Base-by-base conservation (phyloP, 2,329 filamentous ascomycete species). In the Venturia nashicola region DNA sequence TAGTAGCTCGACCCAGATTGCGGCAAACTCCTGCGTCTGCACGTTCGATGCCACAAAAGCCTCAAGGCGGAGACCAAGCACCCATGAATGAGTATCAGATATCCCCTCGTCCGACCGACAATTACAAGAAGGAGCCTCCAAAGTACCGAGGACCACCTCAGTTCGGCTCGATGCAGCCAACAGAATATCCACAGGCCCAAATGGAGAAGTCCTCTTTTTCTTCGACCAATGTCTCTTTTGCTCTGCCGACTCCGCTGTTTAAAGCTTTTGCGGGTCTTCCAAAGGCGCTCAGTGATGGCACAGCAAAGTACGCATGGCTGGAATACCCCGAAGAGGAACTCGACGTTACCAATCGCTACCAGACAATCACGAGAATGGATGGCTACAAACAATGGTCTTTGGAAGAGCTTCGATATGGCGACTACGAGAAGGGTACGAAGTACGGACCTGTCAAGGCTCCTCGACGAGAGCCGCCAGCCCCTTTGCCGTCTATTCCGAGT, bases 331-430 rank as follows among this genome's bases (percentile, higher is more conserved):
- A 95, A 12, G 23, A 48, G 20, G 44, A 76, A 75, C 69, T 70
- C 5, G 80, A 76, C 64, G 76, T 87, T 70, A 80, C 76, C 64
- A 77, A 88, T 71, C 81, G 87, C 4, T 95, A 88, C 74, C 90
- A 94, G 74, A 93, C 86, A 69, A 85, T 94, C 64, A 79, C 87
- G 20, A 91, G 92, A 73, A 86, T 89, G 76, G 85, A 87, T 27
- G 83, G 88, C 1, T 94, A 93, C 78, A 87, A 86, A 74, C 95
- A 94, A 73, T 97, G 88, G 79, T 97, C 93, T 11, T 84, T 89
- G 20, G 95, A 88, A 67, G 79, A 81, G 68, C 65, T 81, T 69
- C 75, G 79, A 67, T 64, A 96, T 66, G 90, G 86, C 57, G 94
- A 99, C 75, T 99, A 99, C 73, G 84, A 87, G 65, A 89, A 92